Evolutionary conservation across 768 basidiomycete genomes (phyloP).

Genomic region (Heimioporus sp.): DNA sequence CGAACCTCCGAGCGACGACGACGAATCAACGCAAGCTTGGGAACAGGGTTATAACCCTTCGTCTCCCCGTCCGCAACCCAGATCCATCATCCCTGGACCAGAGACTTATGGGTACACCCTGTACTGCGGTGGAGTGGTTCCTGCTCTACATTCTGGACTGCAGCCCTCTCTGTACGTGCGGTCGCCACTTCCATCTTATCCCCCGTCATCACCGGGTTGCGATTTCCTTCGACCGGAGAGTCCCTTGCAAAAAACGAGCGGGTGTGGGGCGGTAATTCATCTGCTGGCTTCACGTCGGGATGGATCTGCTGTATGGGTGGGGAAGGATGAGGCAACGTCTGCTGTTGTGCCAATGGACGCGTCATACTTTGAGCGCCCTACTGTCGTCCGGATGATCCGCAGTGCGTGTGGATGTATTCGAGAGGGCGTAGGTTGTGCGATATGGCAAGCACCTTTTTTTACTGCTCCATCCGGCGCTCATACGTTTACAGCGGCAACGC

Average conservation of each 20-base stretch:
- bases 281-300: constrained; percentile 51
- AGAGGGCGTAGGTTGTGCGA: constrained; percentile 65
- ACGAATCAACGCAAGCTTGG: constrained; percentile 33
- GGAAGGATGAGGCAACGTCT: constrained; percentile 49
- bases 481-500: constrained; percentile 54
- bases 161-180: constrained; percentile 25
- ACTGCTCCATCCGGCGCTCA: constrained; percentile 8
- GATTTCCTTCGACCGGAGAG: constrained; percentile 5
- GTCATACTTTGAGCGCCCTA: constrained; percentile 53
- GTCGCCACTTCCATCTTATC: constrained; percentile 38
- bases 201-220: constrained; percentile 23
- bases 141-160: constrained; percentile 6
- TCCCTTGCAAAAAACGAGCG: constrained; percentile 38
- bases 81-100: constrained; percentile 9
- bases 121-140: constrained; percentile 42
- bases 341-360: constrained; percentile 56
- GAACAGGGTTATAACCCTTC: constrained; percentile 32
- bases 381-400: constrained; percentile 47
- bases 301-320: constrained; percentile 56
- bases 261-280: constrained; percentile 65
- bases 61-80: constrained; percentile 21
- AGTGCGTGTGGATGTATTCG: constrained; percentile 65
- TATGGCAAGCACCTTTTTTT: constrained; percentile 40
- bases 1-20: constrained; percentile 31
- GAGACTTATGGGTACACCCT: constrained; percentile 34